Conservation (phyloP, 192 early-diverging fungal species). For the Gaertneriomyces sp. region DNA sequence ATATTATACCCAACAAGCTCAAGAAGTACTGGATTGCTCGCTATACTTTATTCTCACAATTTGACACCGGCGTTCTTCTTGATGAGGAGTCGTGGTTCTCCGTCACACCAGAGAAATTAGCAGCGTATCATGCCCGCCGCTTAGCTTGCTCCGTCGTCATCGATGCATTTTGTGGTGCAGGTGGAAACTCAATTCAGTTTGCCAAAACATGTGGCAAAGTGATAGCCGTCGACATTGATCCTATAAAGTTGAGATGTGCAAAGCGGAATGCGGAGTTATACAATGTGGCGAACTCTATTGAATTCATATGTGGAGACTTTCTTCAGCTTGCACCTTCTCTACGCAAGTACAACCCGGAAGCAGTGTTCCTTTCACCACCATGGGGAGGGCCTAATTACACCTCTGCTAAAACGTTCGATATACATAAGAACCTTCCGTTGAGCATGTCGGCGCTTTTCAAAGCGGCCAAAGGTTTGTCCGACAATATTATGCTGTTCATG, state of each 20-base stretch:
- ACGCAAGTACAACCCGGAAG: constrained; percentile 60
- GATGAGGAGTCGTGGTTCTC: constrained; percentile 94
- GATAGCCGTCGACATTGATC: constrained; percentile 92
- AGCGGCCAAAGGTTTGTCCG: constrained; percentile 59
- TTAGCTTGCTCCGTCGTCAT: constrained; percentile 65
- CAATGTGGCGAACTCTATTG: constrained; percentile 85
- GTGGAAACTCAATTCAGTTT: constrained; percentile 97
- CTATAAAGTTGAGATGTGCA: constrained; percentile 73
- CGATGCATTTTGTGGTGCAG: constrained; percentile 92
- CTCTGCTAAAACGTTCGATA: constrained; percentile 54
- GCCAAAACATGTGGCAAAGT: constrained; percentile 77
- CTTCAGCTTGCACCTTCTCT: constrained; percentile 62
- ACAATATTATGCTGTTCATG: constrained; percentile 80
- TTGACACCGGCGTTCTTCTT: constrained; percentile 80
- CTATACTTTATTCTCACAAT: constrained; percentile 76
- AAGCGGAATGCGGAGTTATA: constrained; percentile 84
- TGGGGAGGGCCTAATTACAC: constrained; percentile 91
- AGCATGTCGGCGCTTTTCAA: constrained; percentile 57
- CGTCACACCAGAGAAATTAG: constrained; percentile 89
- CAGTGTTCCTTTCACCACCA: constrained; percentile 90
- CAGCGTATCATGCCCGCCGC: constrained; percentile 70
- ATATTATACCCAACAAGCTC: constrained; percentile 31
- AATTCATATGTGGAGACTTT: constrained; percentile 90
- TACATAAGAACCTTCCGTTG: constrained; percentile 67
- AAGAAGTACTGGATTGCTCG: constrained; percentile 86